phyloP scores from a whole-genome alignment of 225 moss, liverwort and hornwort genomes.

The Anthoceros angustus region DNA sequence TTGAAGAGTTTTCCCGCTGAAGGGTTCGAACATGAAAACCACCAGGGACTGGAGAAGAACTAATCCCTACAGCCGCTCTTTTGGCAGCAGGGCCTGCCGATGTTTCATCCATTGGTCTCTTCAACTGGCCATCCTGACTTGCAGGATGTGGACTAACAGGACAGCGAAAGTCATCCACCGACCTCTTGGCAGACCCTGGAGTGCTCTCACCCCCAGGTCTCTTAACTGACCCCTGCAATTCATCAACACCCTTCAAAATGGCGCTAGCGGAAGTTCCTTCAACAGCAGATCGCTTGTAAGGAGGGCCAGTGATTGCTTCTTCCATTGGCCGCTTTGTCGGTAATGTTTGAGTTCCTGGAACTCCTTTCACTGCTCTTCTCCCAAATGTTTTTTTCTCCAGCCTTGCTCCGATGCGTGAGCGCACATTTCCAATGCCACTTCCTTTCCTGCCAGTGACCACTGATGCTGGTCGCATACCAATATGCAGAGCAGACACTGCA shows the following conservation, averaged over 20 bases:
- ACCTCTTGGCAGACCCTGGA: not conserved
- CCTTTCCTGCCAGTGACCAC: not conserved
- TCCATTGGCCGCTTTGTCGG: not conserved
- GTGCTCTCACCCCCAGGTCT: not conserved
- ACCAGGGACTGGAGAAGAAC: not conserved
- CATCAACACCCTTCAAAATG: not conserved
- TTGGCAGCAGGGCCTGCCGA: not conserved
- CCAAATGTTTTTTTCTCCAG: not conserved
- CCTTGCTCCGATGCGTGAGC: not conserved
- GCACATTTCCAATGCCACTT: not conserved
- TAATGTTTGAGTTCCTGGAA: not conserved
- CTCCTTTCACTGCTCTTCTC: not conserved
- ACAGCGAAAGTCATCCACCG: not conserved
- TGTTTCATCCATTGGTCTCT: not conserved
- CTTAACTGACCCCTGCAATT: not conserved
- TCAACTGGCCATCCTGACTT: not conserved
- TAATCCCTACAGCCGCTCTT: not conserved
- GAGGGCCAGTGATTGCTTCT: not conserved
- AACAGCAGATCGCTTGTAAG: not conserved
- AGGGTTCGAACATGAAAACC: not conserved
- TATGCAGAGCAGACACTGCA: not conserved
- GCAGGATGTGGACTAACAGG: not conserved
- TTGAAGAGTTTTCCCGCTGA: not conserved
- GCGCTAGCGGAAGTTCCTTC: not conserved
- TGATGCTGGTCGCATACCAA: not conserved